Conservation (phyloP, 225 moss, liverwort and hornwort genomes). For the Takakia lepidozioides region DNA sequence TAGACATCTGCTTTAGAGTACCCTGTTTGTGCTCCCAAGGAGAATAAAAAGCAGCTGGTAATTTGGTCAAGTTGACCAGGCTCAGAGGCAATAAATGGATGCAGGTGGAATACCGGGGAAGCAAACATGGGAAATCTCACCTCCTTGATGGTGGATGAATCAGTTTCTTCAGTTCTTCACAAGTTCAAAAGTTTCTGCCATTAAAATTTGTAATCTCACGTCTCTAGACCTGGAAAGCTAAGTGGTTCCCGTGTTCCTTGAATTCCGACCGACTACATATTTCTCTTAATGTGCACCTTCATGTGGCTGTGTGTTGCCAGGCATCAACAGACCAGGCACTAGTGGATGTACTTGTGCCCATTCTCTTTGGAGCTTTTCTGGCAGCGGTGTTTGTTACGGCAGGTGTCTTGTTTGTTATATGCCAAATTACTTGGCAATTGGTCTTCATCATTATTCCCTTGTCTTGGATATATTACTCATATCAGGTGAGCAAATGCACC, state of each 20-base stretch:
- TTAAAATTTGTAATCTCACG: too few relatives aligned
- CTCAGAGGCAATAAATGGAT: too few relatives aligned
- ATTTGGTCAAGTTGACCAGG: neutral
- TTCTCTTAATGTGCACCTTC: neutral
- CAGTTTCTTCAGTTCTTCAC: too few relatives aligned
- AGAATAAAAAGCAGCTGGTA: neutral
- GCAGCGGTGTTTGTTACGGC: slow-evolving; percentile 35
- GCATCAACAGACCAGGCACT: slow-evolving; percentile 51
- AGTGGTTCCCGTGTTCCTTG: too few relatives aligned
- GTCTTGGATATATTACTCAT: slow-evolving; percentile 20
- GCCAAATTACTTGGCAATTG: slow-evolving; percentile 31
- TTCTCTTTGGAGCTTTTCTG: slow-evolving; percentile 31
- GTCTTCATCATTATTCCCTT: slow-evolving; percentile 24
- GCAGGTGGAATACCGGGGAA: too few relatives aligned
- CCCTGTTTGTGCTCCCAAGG: neutral
- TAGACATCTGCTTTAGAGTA: neutral
- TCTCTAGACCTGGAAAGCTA: too few relatives aligned
- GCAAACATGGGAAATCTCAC: too few relatives aligned
- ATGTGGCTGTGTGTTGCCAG: slow-evolving; percentile 12
- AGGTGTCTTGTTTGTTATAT: slow-evolving; percentile 36
- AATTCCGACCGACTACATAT: too few relatives aligned
- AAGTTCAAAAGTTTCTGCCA: too few relatives aligned
- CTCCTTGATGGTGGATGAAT: too few relatives aligned
- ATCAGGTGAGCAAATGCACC: slow-evolving; percentile 42
- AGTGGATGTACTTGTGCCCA: slow-evolving; percentile 28